Base-by-base conservation (phyloP, 176 grass and related monocot genomes). In the Pharus latifolius region DNA sequence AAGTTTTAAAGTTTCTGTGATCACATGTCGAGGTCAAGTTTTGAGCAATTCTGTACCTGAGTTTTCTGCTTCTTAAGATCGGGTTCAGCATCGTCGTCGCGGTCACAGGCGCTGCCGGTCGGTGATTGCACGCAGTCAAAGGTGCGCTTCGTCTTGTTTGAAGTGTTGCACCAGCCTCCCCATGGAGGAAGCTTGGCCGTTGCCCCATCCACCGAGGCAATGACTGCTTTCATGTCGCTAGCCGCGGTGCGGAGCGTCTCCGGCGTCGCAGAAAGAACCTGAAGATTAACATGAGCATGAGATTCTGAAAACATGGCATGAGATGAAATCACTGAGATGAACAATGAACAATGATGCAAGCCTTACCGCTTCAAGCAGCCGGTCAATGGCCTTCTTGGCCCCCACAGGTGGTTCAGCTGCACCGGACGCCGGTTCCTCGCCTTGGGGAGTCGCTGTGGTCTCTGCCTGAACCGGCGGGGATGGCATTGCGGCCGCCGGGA, bases 1-100 rank as follows among this genome's bases (percentile, higher is more conserved):
- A n/a, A n/a, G n/a, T n/a, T n/a, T n/a, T n/a, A n/a, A n/a, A n/a
- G n/a, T n/a, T n/a, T n/a, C n/a, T n/a, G n/a, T n/a, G n/a, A n/a
- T n/a, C n/a, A n/a, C n/a, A n/a, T n/a, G n/a, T n/a, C n/a, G n/a
- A n/a, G n/a, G n/a, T n/a, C n/a, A n/a, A n/a, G n/a, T n/a, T n/a
- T n/a, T n/a, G 22, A 26, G 2, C 10, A 54, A 54, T 22, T 12
- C 50, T 9, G 35, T 53, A 76, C 71, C 56, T 37, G 26, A 0
- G 12, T 54, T 46, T 63, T 76, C 47, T 17, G 56, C 64, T 35
- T 83, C 64, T 83, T 83, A 9, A 13, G 35, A 38, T 38, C 35
- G 9, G 35, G 35, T 38, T 4, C 35, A 38, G 35, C 4, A n/a
- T n/a, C n/a, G n/a, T n/a, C n/a, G n/a, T n/a, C n/a, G n/a, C n/a